Evolutionary conservation across 78 protist genomes (phyloP).

Genomic region (Polysphondylium violaceum): DNA sequence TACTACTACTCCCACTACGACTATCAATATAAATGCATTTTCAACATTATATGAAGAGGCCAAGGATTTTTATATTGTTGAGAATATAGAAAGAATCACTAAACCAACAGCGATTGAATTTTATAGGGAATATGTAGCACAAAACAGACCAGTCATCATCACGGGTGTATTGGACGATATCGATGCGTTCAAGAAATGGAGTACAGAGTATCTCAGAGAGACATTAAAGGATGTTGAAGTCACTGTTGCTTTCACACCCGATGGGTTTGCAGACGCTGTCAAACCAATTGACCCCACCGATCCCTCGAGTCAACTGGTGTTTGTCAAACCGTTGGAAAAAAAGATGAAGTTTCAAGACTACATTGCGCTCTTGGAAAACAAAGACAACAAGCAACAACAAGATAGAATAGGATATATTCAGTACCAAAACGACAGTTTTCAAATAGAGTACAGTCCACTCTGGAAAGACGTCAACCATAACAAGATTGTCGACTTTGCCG

Average conservation of each 20-base stretch:
- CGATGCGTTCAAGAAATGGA: conserved; percentile 69
- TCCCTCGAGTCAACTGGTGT: conserved; percentile 2
- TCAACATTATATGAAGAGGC: conserved; percentile 20
- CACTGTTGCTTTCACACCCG: conserved; percentile 74
- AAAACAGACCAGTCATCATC: conserved; percentile 78
- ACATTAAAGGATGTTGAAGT: conserved; percentile 41
- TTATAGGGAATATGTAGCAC: conserved; percentile 81
- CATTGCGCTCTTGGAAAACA: neutral
- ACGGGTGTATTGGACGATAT: conserved; percentile 48
- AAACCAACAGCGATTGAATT: conserved; percentile 77
- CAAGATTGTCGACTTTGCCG: conserved; percentile 16
- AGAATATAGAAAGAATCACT: conserved; percentile 57
- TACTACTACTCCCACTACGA: too few species aligned
- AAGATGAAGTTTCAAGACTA: conserved; percentile 57
- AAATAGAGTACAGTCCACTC: conserved; percentile 40
- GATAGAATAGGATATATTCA: conserved; percentile 36
- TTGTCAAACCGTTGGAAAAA: conserved; percentile 79
- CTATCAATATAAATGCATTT: too few species aligned
- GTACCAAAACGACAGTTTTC: conserved; percentile 34
- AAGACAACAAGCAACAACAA: neutral
- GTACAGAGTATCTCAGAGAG: conserved; percentile 31
- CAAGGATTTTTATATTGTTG: conserved; percentile 58
- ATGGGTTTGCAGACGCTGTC: conserved; percentile 83
- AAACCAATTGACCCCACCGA: neutral
- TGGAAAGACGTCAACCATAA: conserved; percentile 56